Percentiles rank a stretch among this genome's conserved stretches.
Conservation (phyloP, 1,139 yeast genomes). For the Nematodospora anomalae region DNA sequence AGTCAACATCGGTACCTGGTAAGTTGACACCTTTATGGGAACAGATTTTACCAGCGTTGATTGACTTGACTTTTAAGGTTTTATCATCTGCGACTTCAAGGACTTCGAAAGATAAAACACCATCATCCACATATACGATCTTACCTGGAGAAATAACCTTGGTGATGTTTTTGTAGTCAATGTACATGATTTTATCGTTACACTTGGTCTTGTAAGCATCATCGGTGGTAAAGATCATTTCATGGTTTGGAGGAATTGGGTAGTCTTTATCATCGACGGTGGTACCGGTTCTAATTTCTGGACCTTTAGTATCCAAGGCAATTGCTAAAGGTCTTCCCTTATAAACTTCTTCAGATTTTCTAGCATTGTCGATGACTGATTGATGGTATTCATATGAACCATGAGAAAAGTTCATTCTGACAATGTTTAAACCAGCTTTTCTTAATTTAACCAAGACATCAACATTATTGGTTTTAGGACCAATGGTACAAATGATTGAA, state of each 20-base stretch:
- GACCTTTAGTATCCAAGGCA: slow-evolving; percentile 99
- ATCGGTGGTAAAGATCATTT: slow-evolving; percentile 92
- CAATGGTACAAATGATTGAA: slow-evolving; percentile 97
- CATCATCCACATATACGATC: slow-evolving; percentile 93
- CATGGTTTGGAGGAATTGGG: slow-evolving; percentile 82
- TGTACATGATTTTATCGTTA: slow-evolving; percentile 78
- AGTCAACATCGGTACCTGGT: slow-evolving; percentile 98
- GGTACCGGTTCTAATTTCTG: slow-evolving; percentile 98
- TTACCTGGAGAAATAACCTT: slow-evolving; percentile 86
- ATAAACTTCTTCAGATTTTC: slow-evolving; percentile 86
- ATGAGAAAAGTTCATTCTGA: slow-evolving; percentile 98
- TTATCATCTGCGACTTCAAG: slow-evolving; percentile 72
- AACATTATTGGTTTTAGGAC: slow-evolving; percentile 92
- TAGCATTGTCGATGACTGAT: slow-evolving; percentile 91
- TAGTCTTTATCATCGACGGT: slow-evolving; percentile 76
- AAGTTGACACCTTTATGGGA: slow-evolving; percentile 99
- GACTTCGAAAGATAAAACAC: slow-evolving; percentile 95
- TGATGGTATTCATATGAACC: slow-evolving; percentile 98
- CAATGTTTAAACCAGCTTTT: slow-evolving; percentile 96
- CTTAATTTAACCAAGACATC: slow-evolving; percentile 85
- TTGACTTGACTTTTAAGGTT: slow-evolving; percentile 82
- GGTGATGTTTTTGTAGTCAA: slow-evolving; percentile 95
- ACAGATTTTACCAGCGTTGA: slow-evolving; percentile 92
- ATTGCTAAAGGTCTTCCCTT: slow-evolving; percentile 97
- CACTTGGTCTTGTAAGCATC: slow-evolving; percentile 69